Evolutionary conservation across 805 yeast species (phyloP).

Genomic region (Metschnikowia continentalis): DNA sequence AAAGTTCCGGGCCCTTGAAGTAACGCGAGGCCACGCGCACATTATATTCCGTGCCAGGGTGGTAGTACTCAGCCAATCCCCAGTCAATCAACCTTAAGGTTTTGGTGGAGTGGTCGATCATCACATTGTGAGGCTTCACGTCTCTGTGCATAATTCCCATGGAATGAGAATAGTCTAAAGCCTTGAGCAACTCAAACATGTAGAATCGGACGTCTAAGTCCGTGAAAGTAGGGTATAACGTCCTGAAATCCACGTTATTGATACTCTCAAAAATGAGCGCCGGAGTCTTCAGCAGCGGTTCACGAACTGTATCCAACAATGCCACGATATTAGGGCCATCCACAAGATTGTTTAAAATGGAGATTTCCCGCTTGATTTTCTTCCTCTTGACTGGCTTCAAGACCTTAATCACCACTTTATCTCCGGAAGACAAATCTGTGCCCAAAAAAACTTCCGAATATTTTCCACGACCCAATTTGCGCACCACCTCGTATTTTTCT

Average conservation of each 20-base stretch:
- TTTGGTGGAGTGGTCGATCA: conserved; percentile 74
- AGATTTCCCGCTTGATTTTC: conserved; percentile 87
- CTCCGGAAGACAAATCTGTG: conserved; percentile 55
- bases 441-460: conserved; percentile 94
- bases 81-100: conserved; percentile 79
- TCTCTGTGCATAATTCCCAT: conserved; percentile 95
- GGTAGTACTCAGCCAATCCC: conserved; percentile 94
- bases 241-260: conserved; percentile 80
- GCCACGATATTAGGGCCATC: conserved; percentile 80
- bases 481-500: conserved; percentile 77
- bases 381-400: conserved; percentile 90
- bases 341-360: conserved; percentile 77
- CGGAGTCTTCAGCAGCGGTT: conserved; percentile 80
- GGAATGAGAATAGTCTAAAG: conserved; percentile 84
- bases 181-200: conserved; percentile 75
- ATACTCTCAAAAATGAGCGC: conserved; percentile 83
- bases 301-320: conserved; percentile 81
- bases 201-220: conserved; percentile 75
- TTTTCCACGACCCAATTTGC: conserved; percentile 87
- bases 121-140: conserved; percentile 89
- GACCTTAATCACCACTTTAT: conserved; percentile 80
- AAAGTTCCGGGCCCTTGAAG: conserved; percentile 87
- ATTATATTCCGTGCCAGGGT: conserved; percentile 83
- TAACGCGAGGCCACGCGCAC: conserved; percentile 90
- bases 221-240: conserved; percentile 75